Evolutionary conservation across 306 rosid genomes (phyloP).

Genomic region (Albizia julibrissin): DNA sequence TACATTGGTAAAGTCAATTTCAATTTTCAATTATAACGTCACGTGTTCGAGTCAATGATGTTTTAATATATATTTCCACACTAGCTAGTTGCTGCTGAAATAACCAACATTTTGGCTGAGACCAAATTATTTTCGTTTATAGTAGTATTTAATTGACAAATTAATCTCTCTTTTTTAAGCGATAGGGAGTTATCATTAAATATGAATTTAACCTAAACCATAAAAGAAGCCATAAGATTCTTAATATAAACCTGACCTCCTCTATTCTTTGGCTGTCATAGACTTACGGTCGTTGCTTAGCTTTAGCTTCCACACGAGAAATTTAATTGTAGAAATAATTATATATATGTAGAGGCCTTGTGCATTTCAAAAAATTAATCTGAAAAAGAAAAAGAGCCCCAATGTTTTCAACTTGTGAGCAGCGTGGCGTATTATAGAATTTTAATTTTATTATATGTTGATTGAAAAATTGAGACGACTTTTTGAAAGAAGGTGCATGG

Average conservation of each 20-base stretch:
- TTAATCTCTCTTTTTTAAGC: background rate
- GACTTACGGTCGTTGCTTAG: background rate
- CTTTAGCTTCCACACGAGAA: background rate
- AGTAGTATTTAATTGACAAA: background rate
- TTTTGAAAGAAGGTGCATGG: conserved; percentile 36
- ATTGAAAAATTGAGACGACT: conserved; percentile 32
- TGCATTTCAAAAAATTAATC: background rate
- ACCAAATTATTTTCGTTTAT: background rate
- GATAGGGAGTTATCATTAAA: background rate
- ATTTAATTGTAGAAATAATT: background rate
- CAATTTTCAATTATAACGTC: background rate
- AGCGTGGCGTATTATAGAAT: background rate
- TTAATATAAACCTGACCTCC: background rate
- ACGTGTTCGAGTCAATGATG: conserved; percentile 17
- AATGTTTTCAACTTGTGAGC: background rate
- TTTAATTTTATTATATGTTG: too few species aligned
- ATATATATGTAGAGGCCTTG: background rate
- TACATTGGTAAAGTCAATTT: background rate
- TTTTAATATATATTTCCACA: background rate
- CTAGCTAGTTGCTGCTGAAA: background rate
- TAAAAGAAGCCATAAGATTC: background rate
- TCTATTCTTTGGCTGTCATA: background rate
- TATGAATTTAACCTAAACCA: background rate
- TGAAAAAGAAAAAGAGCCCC: background rate
- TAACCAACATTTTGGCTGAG: background rate